Evolutionary conservation across 768 basidiomycete genomes (phyloP).

Genomic region (Termitomyces sp.): DNA sequence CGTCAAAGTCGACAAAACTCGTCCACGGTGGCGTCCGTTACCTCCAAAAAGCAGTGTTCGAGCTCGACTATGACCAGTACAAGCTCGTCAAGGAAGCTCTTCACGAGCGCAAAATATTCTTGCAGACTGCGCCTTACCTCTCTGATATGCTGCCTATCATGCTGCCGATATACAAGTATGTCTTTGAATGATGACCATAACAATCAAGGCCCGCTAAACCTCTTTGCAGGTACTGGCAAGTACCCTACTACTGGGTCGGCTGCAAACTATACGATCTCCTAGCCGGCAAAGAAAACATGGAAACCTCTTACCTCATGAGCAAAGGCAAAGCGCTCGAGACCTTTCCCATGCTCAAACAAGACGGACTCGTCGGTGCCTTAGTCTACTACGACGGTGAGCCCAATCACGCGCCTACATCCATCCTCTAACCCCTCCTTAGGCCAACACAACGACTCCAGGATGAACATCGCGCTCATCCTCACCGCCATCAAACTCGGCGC

Average conservation of each 20-base stretch:
- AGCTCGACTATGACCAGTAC: conserved; percentile 94
- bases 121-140: conserved; percentile 94
- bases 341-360: conserved; percentile 94
- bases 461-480: conserved; percentile 96
- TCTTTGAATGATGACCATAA: too few relatives aligned
- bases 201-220: too few relatives aligned
- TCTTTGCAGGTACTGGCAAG: conserved; percentile 92
- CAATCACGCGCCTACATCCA: conserved; percentile 29
- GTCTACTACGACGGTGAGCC: conserved; percentile 91
- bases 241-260: conserved; percentile 94
- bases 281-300: conserved; percentile 97
- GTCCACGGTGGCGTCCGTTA: conserved; percentile 98
- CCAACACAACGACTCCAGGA: conserved; percentile 97
- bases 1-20: conserved; percentile 96
- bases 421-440: conserved; percentile 39
- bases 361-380: conserved; percentile 89
- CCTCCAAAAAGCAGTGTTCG: conserved; percentile 93
- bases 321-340: conserved; percentile 90
- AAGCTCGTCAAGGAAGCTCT: conserved; percentile 96
- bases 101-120: conserved; percentile 88
- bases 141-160: conserved; percentile 94
- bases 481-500: conserved; percentile 93
- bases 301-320: conserved; percentile 91
- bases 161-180: conserved; percentile 91
- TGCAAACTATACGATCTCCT: conserved; percentile 96